Percentiles rank a stretch among this genome's conserved stretches.
Evolutionary conservation across 352 stramenopile genomes (phyloP).

Genomic region (Phytophthora lateralis): DNA sequence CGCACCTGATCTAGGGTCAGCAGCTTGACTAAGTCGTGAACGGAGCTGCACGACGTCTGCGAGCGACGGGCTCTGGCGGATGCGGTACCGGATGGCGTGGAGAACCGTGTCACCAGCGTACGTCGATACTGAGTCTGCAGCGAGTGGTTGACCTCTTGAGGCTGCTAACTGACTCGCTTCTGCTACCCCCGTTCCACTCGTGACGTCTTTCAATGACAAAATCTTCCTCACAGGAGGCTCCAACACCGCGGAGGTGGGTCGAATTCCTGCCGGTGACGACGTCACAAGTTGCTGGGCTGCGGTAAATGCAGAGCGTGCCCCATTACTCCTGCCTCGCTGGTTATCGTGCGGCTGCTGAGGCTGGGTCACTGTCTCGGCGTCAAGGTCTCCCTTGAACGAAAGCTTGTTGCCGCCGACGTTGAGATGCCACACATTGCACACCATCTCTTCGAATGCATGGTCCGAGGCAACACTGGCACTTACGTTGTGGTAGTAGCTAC

Average conservation of each 20-base stretch:
- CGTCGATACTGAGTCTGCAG: not conserved
- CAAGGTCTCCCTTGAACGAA: constrained; percentile 9
- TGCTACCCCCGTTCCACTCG: constrained; percentile 35
- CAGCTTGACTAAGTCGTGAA: constrained; percentile 49
- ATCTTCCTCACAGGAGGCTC: constrained; percentile 44
- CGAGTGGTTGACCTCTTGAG: constrained; percentile 4
- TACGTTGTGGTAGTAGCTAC: constrained; percentile 91
- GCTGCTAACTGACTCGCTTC: constrained; percentile 13
- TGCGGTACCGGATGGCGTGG: constrained; percentile 43
- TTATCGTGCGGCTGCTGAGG: constrained; percentile 25
- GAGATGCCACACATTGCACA: constrained; percentile 85
- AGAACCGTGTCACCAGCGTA: constrained; percentile 49
- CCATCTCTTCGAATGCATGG: constrained; percentile 93
- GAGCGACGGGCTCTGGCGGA: constrained; percentile 51
- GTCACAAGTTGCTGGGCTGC: no score
- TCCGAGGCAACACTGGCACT: constrained; percentile 89
- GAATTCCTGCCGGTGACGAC: no score
- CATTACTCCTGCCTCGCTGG: constrained; percentile 13
- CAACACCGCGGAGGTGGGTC: not conserved
- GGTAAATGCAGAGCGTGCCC: no score
- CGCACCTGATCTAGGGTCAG: constrained; percentile 57
- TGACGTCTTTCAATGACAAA: constrained; percentile 64
- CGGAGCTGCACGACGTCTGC: constrained; percentile 56
- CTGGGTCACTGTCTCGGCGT: not conserved
- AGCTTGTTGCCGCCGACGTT: constrained; percentile 4